Evolutionary conservation across 768 basidiomycete species (phyloP).

Genomic region (Rhizopogon roseolus): DNA sequence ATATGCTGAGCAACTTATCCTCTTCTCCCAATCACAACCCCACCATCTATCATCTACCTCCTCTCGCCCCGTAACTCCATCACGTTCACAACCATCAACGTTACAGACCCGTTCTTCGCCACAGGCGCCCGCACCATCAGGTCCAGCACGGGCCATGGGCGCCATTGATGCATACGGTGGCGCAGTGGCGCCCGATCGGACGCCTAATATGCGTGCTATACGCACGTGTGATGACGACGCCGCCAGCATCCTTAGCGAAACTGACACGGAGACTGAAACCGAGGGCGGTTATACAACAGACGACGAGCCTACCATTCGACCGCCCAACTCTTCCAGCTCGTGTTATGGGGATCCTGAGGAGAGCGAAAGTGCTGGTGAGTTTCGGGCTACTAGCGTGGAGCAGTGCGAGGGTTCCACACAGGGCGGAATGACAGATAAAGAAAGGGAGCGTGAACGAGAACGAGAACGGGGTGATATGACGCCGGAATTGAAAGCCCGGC

Average conservation of each 20-base stretch:
- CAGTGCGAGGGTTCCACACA: background rate
- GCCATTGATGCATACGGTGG: conserved; percentile 51
- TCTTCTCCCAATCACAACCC: conserved; percentile 48
- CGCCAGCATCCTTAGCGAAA: conserved; percentile 32
- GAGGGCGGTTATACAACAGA: conserved; percentile 63
- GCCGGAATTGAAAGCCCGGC: conserved; percentile 27
- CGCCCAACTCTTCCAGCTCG: conserved; percentile 35
- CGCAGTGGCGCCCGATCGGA: conserved; percentile 28
- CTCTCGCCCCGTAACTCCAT: conserved; percentile 14
- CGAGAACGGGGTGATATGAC: conserved; percentile 27
- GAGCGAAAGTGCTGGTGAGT: conserved; percentile 24
- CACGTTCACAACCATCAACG: conserved; percentile 9
- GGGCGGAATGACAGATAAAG: background rate
- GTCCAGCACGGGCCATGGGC: conserved; percentile 47
- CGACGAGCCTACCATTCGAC: conserved; percentile 79
- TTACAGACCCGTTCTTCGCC: conserved; percentile 14
- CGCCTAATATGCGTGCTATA: conserved; percentile 20
- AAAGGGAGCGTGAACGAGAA: conserved; percentile 1
- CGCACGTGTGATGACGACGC: conserved; percentile 24
- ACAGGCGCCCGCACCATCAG: conserved; percentile 15
- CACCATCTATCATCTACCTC: conserved; percentile 19
- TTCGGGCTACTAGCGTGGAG: conserved; percentile 13
- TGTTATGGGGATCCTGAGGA: conserved; percentile 36
- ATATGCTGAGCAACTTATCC: conserved; percentile 86
- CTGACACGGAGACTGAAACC: conserved; percentile 44